A percentile compares a stretch with the other conserved stretches of the same genome.
phyloP scores from a whole-genome alignment of 768 basidiomycete genomes.

The Mycena kentingensis region DNA sequence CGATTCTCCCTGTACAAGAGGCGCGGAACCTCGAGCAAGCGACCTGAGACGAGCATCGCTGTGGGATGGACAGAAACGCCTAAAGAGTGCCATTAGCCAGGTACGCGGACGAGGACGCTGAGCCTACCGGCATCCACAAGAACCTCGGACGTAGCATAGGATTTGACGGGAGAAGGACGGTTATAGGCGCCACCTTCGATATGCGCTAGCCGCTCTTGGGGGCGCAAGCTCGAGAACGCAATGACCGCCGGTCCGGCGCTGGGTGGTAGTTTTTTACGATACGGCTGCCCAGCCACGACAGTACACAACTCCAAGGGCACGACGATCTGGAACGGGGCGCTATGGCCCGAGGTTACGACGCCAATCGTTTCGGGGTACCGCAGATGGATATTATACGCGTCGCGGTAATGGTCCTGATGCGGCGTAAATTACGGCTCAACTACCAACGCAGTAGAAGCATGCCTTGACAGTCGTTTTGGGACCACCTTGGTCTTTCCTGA shows the following conservation, averaged over 20 bases:
- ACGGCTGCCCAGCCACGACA: slow-evolving; percentile 40
- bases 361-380: slow-evolving; percentile 33
- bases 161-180: slow-evolving; percentile 9
- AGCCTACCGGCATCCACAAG: slow-evolving; percentile 31
- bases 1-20: neutral
- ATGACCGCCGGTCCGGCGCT: slow-evolving; percentile 38
- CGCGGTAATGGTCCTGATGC: slow-evolving; percentile 37
- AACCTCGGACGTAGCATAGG: slow-evolving; percentile 3
- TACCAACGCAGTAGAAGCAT: neutral
- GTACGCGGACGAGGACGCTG: neutral
- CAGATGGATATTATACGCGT: slow-evolving; percentile 30
- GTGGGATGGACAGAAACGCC: slow-evolving; percentile 12
- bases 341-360: slow-evolving; percentile 25
- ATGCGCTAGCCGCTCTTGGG: slow-evolving; percentile 31
- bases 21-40: slow-evolving; percentile 10
- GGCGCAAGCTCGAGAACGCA: slow-evolving; percentile 38
- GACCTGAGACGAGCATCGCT: slow-evolving; percentile 7
- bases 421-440: neutral
- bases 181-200: neutral
- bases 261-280: slow-evolving; percentile 37
- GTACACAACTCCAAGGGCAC: slow-evolving; percentile 44
- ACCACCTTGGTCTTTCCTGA: slow-evolving; percentile 31
- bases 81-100: neutral
- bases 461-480: slow-evolving; percentile 35
- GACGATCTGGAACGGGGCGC: slow-evolving; percentile 23